Evolutionary conservation across 306 rosid genomes (phyloP).

Genomic region (Calophaca sinica): DNA sequence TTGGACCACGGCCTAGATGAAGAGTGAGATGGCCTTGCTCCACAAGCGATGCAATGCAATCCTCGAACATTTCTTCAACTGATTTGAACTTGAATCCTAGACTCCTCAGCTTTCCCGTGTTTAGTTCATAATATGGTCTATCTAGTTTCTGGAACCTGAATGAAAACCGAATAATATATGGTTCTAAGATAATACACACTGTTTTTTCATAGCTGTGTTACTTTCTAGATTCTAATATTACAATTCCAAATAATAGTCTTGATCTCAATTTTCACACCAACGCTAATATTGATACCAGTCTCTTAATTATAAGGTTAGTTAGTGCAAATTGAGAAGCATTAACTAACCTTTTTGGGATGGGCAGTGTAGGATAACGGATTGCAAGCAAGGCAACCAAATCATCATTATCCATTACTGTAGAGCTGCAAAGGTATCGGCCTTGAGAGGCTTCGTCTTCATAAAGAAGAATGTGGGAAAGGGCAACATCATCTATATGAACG

Average conservation of each 20-base stretch:
- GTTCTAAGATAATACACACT: neutral
- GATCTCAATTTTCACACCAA: too few species aligned
- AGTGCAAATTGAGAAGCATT: too few species aligned
- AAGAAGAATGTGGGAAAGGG: slow-evolving; percentile 68
- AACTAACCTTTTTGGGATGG: slow-evolving; percentile 65
- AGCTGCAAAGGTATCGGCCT: slow-evolving; percentile 82
- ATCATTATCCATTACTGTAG: slow-evolving; percentile 56
- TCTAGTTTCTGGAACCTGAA: slow-evolving; percentile 64
- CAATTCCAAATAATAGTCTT: too few species aligned
- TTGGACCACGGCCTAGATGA: neutral
- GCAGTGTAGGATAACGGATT: slow-evolving; percentile 64
- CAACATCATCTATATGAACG: slow-evolving; percentile 85
- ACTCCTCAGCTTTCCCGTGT: slow-evolving; percentile 61
- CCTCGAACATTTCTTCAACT: slow-evolving; percentile 82
- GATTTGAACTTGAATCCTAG: slow-evolving; percentile 72
- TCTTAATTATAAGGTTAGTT: too few species aligned
- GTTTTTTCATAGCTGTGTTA: too few species aligned
- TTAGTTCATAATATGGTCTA: slow-evolving; percentile 66
- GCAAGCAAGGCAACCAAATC: slow-evolving; percentile 62
- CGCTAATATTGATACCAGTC: too few species aligned
- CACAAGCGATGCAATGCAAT: slow-evolving; percentile 72
- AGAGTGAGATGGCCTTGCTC: slow-evolving; percentile 55
- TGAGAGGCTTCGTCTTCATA: slow-evolving; percentile 59
- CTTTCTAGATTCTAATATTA: too few species aligned
- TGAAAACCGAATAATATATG: slow-evolving; percentile 38